These are phyloP conservation scores for Trichodelitschia bisporula DNA, from an alignment of 495 filamentous ascomycete genomes.

Conservation along the genomic window DNA sequence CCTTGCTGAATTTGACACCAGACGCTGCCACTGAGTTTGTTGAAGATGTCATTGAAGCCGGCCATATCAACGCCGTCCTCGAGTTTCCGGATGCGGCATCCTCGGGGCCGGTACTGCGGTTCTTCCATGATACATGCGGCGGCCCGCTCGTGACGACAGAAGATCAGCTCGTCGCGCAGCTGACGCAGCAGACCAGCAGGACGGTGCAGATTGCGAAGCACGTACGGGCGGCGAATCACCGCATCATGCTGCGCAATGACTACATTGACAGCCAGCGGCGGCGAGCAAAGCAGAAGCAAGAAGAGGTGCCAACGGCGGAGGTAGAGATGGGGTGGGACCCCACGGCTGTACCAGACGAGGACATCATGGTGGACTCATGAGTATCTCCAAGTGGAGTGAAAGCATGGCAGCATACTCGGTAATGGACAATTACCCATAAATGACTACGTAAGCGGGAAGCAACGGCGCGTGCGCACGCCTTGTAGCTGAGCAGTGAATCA, in stretches of 20 bases:
- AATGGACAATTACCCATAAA: too few relatives aligned
- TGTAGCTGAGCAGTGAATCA: too few relatives aligned
- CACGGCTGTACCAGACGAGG: constrained; percentile 5
- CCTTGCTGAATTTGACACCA: constrained; percentile 5
- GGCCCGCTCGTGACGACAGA: constrained; percentile 11
- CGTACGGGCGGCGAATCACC: constrained; percentile 6
- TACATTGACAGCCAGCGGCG: constrained; percentile 11
- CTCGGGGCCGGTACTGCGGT: constrained; percentile 11
- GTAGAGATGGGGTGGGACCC: constrained; percentile 11
- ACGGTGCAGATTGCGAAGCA: neutral
- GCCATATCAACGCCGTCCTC: constrained; percentile 12
- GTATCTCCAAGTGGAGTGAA: too few relatives aligned
- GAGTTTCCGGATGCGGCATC: constrained; percentile 3
- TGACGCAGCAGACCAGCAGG: constrained; percentile 8
- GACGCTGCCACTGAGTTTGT: constrained; percentile 9
- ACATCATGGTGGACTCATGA: too few relatives aligned
- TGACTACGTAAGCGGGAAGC: too few relatives aligned
- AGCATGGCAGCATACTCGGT: too few relatives aligned
- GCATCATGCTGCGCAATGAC: constrained; percentile 14
- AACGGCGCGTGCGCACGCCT: too few relatives aligned
- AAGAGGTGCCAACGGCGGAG: constrained; percentile 2
- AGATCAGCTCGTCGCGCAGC: constrained; percentile 10
- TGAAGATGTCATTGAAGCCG: constrained; percentile 7
- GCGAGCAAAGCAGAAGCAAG: constrained; percentile 7
- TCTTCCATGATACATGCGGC: constrained; percentile 9